phyloP scores from a whole-genome alignment of 257 asterid species.

The Solanum pinnatisectum region DNA sequence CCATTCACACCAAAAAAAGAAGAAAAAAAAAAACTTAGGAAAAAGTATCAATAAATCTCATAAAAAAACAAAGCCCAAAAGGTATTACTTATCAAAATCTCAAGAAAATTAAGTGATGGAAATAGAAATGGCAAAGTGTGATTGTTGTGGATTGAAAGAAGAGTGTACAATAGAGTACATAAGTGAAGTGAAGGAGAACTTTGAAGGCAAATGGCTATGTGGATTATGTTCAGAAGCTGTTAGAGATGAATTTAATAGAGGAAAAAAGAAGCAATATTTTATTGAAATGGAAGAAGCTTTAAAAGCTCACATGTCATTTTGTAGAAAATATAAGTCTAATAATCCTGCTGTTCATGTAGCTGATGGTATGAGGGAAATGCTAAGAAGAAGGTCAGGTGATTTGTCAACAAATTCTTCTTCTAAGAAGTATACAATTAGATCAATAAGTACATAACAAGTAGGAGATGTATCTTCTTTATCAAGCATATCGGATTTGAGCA shows the following conservation, averaged over 20 bases:
- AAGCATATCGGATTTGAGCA: too few relatives aligned
- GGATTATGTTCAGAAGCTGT: slow-evolving; percentile 91
- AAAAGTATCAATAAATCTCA: neutral
- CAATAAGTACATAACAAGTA: slow-evolving; percentile 28
- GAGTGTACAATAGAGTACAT: slow-evolving; percentile 86
- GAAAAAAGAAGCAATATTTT: slow-evolving; percentile 17
- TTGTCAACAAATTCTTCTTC: slow-evolving; percentile 7
- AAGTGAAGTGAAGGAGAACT: slow-evolving; percentile 45
- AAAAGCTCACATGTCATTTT: slow-evolving; percentile 80
- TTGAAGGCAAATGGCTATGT: slow-evolving; percentile 85
- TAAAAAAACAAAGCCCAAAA: neutral
- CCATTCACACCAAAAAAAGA: neutral
- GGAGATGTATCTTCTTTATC: slow-evolving; percentile 12
- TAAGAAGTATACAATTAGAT: slow-evolving; percentile 38
- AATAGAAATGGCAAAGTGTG: slow-evolving; percentile 67
- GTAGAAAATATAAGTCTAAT: slow-evolving; percentile 54
- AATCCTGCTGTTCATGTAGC: slow-evolving; percentile 75
- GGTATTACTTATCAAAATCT: neutral
- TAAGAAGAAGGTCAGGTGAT: slow-evolving; percentile 53
- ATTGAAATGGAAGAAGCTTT: slow-evolving; percentile 60
- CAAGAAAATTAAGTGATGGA: slow-evolving; percentile 32
- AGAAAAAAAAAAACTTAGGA: neutral
- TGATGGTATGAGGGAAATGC: slow-evolving; percentile 85
- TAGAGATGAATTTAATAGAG: slow-evolving; percentile 57
- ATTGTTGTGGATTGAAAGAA: slow-evolving; percentile 84